Conservation (phyloP, 106 monocot genomes). For the Hemerocallis citrina region DNA sequence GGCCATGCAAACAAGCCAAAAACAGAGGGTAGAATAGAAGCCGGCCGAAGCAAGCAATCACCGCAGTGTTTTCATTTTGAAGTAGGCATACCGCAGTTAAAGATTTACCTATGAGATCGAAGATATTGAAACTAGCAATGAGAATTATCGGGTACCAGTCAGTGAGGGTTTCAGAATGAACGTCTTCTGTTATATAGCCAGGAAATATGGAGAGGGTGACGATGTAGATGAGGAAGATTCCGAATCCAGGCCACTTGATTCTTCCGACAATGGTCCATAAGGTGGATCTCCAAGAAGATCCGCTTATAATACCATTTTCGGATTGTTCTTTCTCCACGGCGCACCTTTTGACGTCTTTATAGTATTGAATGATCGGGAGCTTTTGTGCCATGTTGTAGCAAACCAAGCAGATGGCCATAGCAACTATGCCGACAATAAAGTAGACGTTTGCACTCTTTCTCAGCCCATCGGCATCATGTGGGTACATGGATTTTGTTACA, state of each 20-base stretch:
- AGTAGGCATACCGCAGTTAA: slow-evolving; percentile 22
- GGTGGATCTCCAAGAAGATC: slow-evolving; percentile 26
- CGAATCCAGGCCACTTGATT: slow-evolving; percentile 31
- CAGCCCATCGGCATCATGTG: slow-evolving; percentile 25
- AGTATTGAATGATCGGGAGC: slow-evolving; percentile 31
- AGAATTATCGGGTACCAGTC: slow-evolving; percentile 46
- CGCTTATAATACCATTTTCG: slow-evolving; percentile 1
- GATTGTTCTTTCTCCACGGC: slow-evolving; percentile 20
- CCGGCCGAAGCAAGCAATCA: slow-evolving; percentile 18
- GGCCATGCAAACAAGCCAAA: slow-evolving; percentile 30
- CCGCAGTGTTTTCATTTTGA: slow-evolving; percentile 17
- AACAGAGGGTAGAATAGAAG: slow-evolving; percentile 44
- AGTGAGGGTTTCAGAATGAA: slow-evolving; percentile 29
- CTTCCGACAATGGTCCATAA: slow-evolving; percentile 26
- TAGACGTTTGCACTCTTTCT: slow-evolving; percentile 41
- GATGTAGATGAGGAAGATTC: slow-evolving; percentile 25
- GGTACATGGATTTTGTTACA: slow-evolving; percentile 26
- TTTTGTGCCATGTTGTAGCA: slow-evolving; percentile 31
- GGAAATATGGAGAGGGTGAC: slow-evolving; percentile 43
- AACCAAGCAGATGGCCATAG: slow-evolving; percentile 29
- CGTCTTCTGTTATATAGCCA: slow-evolving; percentile 44
- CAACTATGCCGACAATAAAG: slow-evolving; percentile 21
- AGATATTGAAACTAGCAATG: slow-evolving; percentile 32
- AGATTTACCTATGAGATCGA: slow-evolving; percentile 36
- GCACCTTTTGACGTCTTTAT: slow-evolving; percentile 22